Evolutionary conservation across 163 green algal species (phyloP), one percentile per base, ranked within the genome.

Genomic region (Botryococcus braunii): DNA sequence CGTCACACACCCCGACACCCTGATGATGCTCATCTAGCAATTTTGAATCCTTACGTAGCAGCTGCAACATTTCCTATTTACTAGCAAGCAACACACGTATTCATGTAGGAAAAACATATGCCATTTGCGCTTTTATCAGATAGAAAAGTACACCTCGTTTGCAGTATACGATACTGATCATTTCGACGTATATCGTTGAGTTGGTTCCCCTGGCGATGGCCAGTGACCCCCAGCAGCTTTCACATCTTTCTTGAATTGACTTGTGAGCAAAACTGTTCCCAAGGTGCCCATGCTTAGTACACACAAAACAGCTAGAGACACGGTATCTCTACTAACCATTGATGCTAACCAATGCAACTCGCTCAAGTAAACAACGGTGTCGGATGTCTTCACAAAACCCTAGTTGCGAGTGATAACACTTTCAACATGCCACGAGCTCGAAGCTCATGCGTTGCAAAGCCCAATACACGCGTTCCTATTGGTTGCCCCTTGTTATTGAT

Each of bases 361-460:
- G 27, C 9, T 31, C 21, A 11, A 32, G 27, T 8, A 31, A 60
- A 31, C 2, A 8, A 31, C 50, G 34, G 13, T n/a, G 50, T 31
- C 17, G 56, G 7, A 47, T 17, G 5, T 25, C 37, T 9, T 85
- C 64, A 88, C 49, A 88, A 69, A 6, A 88, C 79, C 39, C 82
- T 63, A 3, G 76, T 62, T 40, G 82, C 80, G 61, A 88, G 65
- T 1, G 75, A 83, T 17, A 88, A 66, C 27, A 88, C 69, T 69
- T 88, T 88, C 62, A 86, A 71, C 70, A 88, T 71, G 55, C 80
- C 63, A 9, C 77, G 65, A 17, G 79, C 71, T 4, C 82, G 72
- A 36, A 89, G 78, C 74, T 89, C 82, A 66, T 87, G 80, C 0
- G 82, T 87, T 1, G 80, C 82, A 69, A 89, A 86, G 25, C 82